Conservation (phyloP, 768 basidiomycete species). For the Tricholoma matsutake region DNA sequence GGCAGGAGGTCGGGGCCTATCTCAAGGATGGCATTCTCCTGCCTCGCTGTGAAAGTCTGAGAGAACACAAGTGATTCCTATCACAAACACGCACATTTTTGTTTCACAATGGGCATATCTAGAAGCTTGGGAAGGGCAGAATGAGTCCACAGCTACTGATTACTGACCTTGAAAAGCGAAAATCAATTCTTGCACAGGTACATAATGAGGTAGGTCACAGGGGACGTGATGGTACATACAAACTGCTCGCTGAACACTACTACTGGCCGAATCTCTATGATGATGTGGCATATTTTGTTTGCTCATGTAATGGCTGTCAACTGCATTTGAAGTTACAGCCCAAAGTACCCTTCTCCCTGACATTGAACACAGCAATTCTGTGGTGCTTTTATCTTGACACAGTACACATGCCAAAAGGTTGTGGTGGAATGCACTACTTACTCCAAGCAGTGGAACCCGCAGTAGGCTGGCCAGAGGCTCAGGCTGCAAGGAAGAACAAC, state of each 20-base stretch:
- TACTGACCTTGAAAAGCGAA: conserved; percentile 9
- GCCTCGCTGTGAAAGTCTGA: neutral
- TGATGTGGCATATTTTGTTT: conserved; percentile 24
- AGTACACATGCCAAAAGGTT: conserved; percentile 24
- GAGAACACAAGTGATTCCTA: neutral
- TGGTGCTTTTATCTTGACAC: conserved; percentile 25
- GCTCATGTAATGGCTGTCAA: conserved; percentile 33
- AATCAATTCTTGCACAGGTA: too few relatives aligned
- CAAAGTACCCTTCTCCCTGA: conserved; percentile 16
- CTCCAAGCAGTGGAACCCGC: conserved; percentile 19
- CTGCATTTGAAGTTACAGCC: conserved; percentile 16
- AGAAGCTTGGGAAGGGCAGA: conserved; percentile 11
- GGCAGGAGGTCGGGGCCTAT: conserved; percentile 12
- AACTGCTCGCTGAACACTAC: too few relatives aligned
- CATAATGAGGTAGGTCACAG: too few relatives aligned
- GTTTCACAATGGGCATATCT: conserved; percentile 16
- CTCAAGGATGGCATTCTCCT: neutral
- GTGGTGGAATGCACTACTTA: conserved; percentile 18
- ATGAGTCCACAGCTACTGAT: conserved; percentile 24
- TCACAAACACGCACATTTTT: conserved; percentile 11
- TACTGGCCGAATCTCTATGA: too few relatives aligned
- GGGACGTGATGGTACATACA: too few relatives aligned
- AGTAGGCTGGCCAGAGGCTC: conserved; percentile 25
- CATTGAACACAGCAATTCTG: conserved; percentile 14
- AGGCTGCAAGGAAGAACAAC: conserved; percentile 9